Conservation (phyloP, 169 alveolate species). For the Cryptosporidium viatorum region DNA sequence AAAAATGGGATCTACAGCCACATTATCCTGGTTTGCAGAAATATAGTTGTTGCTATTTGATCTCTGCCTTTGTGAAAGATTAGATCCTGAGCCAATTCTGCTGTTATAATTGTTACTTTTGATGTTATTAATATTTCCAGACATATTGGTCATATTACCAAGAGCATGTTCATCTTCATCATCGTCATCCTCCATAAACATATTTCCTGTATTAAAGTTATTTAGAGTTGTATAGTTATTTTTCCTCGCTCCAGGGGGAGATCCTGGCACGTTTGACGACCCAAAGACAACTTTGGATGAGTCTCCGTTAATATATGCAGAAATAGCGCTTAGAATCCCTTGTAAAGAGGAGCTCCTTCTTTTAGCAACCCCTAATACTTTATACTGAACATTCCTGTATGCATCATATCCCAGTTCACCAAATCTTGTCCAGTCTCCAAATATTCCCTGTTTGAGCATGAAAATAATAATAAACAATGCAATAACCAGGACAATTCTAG, state of each 20-base stretch:
- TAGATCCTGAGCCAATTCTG: slow-evolving; percentile 11
- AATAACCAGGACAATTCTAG: slow-evolving; percentile 37
- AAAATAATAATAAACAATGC: slow-evolving; percentile 25
- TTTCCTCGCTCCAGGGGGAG: slow-evolving; percentile 13
- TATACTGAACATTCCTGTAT: slow-evolving; percentile 54
- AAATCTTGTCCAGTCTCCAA: slow-evolving; percentile 55
- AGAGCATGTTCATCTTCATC: slow-evolving; percentile 33
- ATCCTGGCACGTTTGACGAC: slow-evolving; percentile 3
- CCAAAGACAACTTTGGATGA: slow-evolving; percentile 28
- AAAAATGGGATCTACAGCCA: slow-evolving; percentile 15
- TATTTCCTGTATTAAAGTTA: slow-evolving; percentile 2
- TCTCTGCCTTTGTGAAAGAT: slow-evolving; percentile 58
- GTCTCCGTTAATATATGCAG: slow-evolving; percentile 47
- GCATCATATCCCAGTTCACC: slow-evolving; percentile 50
- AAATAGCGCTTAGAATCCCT: slow-evolving; percentile 51
- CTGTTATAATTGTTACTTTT: not conserved
- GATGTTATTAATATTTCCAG: not conserved
- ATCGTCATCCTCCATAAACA: slow-evolving; percentile 72
- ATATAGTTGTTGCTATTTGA: slow-evolving; percentile 1
- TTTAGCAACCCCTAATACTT: slow-evolving; percentile 64
- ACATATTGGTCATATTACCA: not conserved
- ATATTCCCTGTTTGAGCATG: slow-evolving; percentile 68
- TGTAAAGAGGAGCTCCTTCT: slow-evolving; percentile 67
- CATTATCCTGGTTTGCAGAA: slow-evolving; percentile 4
- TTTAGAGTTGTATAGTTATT: slow-evolving; percentile 31